phyloP scores from a whole-genome alignment of 179 eudicot genomes.

The Beta macrorhiza region DNA sequence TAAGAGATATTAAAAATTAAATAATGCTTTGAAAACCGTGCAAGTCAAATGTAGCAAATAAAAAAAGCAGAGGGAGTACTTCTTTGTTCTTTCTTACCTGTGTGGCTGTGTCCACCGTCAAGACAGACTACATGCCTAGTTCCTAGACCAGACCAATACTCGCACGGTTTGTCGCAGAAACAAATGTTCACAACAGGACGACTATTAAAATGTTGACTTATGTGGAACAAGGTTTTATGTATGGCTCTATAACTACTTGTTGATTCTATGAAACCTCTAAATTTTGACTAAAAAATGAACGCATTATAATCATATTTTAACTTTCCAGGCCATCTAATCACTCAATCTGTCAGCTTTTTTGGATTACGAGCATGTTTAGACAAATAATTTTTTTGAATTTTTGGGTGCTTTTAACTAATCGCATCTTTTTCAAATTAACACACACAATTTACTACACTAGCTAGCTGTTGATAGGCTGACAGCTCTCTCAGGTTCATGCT shows the following conservation, averaged over 20 bases:
- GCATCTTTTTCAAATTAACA: slow-evolving; percentile 22
- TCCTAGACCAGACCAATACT: slow-evolving; percentile 3
- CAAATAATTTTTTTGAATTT: slow-evolving; percentile 19
- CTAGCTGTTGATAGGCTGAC: neutral
- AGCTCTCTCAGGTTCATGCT: too few species aligned
- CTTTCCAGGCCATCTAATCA: slow-evolving; percentile 12
- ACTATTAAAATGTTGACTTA: neutral
- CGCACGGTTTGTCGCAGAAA: slow-evolving; percentile 16
- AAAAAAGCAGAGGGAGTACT: too few species aligned
- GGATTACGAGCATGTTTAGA: slow-evolving; percentile 21
- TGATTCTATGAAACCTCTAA: neutral
- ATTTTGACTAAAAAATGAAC: neutral
- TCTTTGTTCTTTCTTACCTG: neutral
- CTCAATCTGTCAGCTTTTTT: slow-evolving; percentile 25
- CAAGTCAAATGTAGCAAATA: too few species aligned
- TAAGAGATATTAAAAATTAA: too few species aligned
- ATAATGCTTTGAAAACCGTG: too few species aligned
- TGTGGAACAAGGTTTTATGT: neutral
- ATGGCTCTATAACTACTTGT: neutral
- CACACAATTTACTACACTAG: slow-evolving; percentile 5
- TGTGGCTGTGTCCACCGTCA: neutral
- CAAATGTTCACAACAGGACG: slow-evolving; percentile 13
- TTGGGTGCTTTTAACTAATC: slow-evolving; percentile 11
- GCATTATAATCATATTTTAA: neutral
- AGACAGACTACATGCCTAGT: neutral